Percentiles rank a stretch among this genome's conserved stretches.
phyloP scores from a whole-genome alignment of 805 yeast species.

The Candida nanaspora region DNA sequence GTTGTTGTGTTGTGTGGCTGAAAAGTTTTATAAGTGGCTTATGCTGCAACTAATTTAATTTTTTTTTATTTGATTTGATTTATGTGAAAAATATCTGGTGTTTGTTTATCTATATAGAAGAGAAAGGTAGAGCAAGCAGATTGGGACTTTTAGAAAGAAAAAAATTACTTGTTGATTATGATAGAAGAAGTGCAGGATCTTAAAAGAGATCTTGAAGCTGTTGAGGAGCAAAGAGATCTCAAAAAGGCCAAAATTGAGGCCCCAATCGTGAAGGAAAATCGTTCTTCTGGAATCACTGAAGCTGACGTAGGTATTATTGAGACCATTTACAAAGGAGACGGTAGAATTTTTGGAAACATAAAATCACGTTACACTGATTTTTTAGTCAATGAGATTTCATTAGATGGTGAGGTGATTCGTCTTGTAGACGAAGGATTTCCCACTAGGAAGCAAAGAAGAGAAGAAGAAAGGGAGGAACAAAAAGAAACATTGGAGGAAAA shows the following conservation, averaged over 20 bases:
- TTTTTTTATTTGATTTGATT: too few species aligned
- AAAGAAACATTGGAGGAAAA: conserved; percentile 30
- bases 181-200: too few species aligned
- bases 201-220: conserved; percentile 3
- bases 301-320: conserved; percentile 82
- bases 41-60: too few species aligned
- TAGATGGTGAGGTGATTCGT: conserved; percentile 64
- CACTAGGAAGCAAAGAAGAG: conserved; percentile 40
- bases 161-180: too few species aligned
- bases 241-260: conserved; percentile 3
- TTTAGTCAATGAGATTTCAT: conserved; percentile 80
- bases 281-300: conserved; percentile 47
- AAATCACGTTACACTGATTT: conserved; percentile 93
- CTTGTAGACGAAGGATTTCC: conserved; percentile 67
- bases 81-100: too few species aligned
- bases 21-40: too few species aligned
- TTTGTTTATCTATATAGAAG: too few species aligned
- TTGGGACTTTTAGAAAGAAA: too few species aligned
- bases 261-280: not conserved
- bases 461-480: conserved; percentile 34
- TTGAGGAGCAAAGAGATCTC: not conserved
- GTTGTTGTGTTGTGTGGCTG: too few species aligned
- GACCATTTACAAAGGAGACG: conserved; percentile 43
- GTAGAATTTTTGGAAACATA: conserved; percentile 71
- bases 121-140: too few species aligned